A percentile compares a stretch with the other conserved stretches of the same genome.
Conservation (phyloP, 2,329 filamentous ascomycete species). For the Diaporthe longicolla region DNA sequence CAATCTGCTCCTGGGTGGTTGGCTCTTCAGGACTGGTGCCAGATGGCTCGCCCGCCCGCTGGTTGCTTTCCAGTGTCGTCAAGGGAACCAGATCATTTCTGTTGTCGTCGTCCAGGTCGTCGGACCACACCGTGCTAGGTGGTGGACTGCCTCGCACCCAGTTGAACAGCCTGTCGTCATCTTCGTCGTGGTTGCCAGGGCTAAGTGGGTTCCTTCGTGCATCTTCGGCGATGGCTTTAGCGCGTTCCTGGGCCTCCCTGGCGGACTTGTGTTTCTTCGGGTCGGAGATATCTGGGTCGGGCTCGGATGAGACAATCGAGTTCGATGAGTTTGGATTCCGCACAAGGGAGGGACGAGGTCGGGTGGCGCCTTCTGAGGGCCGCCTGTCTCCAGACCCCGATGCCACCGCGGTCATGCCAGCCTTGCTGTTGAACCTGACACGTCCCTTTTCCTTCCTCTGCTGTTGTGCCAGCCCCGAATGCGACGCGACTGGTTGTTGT, state of each 20-base stretch:
- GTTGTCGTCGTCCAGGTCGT: conserved; percentile 2
- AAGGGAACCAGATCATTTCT: conserved; percentile 7
- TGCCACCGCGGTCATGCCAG: conserved; percentile 50
- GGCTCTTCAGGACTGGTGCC: neutral
- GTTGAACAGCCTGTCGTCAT: conserved; percentile 14
- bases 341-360: conserved; percentile 58
- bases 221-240: conserved; percentile 25
- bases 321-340: conserved; percentile 46
- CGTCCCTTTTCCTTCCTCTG: conserved; percentile 61
- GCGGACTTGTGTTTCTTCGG: conserved; percentile 20
- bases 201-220: conserved; percentile 3
- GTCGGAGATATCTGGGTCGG: conserved; percentile 12
- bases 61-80: conserved; percentile 13
- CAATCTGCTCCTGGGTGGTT: neutral
- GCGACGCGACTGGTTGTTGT: neutral
- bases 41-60: neutral
- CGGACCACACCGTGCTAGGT: conserved; percentile 10
- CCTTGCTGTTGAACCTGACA: conserved; percentile 64
- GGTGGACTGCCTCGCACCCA: conserved; percentile 26
- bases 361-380: conserved; percentile 8
- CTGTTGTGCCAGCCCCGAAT: neutral
- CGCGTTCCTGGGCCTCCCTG: conserved; percentile 13
- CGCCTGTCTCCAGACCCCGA: conserved; percentile 12
- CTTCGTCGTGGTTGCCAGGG: conserved; percentile 6
- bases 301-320: conserved; percentile 27